Conservation (phyloP, 768 basidiomycete genomes). For the Rhodocollybia butyracea region DNA sequence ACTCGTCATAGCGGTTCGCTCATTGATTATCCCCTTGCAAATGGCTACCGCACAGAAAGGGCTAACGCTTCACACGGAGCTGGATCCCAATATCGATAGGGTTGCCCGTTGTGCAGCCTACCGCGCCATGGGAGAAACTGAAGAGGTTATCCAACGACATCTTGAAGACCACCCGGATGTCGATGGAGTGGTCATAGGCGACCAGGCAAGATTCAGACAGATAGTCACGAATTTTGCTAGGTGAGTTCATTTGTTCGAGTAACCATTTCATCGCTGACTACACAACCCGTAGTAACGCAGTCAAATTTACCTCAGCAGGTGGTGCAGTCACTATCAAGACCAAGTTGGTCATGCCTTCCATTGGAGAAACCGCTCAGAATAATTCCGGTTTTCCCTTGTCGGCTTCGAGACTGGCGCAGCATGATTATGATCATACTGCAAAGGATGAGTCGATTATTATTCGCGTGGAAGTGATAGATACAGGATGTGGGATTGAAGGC, state of each 20-base stretch:
- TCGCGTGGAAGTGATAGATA: conserved; percentile 68
- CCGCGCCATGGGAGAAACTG: conserved; percentile 37
- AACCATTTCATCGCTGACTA: too few relatives aligned
- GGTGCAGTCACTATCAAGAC: conserved; percentile 59
- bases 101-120: conserved; percentile 44
- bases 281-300: conserved; percentile 38
- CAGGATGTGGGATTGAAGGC: conserved; percentile 57
- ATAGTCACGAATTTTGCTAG: conserved; percentile 68
- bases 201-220: conserved; percentile 66
- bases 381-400: not conserved
- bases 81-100: conserved; percentile 53
- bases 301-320: conserved; percentile 61
- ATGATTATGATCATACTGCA: conserved; percentile 18
- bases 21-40: conserved; percentile 51
- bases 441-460: conserved; percentile 53
- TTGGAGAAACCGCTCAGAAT: not conserved
- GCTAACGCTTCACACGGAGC: conserved; percentile 52
- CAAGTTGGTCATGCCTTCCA: conserved; percentile 35
- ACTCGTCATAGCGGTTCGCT: conserved; percentile 37
- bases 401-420: not conserved
- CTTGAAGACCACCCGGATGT: conserved; percentile 27
- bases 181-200: conserved; percentile 58
- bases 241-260: conserved; percentile 18
- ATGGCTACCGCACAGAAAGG: conserved; percentile 53
- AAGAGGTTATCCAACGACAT: conserved; percentile 25